Evolutionary conservation across 768 basidiomycete genomes (phyloP).

Genomic region (Asterophora lycoperdoides): DNA sequence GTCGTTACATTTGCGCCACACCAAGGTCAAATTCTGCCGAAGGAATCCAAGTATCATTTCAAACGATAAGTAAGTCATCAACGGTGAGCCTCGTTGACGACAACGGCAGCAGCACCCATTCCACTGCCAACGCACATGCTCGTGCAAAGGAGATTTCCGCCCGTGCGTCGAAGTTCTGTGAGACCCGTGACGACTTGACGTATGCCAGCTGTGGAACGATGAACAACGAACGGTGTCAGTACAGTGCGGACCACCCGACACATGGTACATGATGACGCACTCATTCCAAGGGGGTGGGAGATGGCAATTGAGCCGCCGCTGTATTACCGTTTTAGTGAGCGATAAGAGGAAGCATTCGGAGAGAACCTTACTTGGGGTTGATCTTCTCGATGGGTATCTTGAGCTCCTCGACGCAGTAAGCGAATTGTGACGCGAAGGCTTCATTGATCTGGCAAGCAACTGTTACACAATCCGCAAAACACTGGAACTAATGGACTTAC

Average conservation of each 20-base stretch:
- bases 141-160: constrained; percentile 71
- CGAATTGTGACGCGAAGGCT: constrained; percentile 91
- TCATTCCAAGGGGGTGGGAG: constrained; percentile 81
- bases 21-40: too few relatives aligned
- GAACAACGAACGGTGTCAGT: constrained; percentile 17
- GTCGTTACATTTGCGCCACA: too few relatives aligned
- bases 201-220: constrained; percentile 61
- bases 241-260: not conserved
- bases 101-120: constrained; percentile 82
- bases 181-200: constrained; percentile 89
- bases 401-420: constrained; percentile 85
- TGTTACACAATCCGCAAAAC: not conserved
- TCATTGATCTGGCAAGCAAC: constrained; percentile 63
- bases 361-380: constrained; percentile 66
- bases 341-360: not conserved
- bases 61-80: too few relatives aligned
- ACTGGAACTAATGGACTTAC: constrained; percentile 27
- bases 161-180: constrained; percentile 67
- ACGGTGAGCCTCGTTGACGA: constrained; percentile 60
- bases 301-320: constrained; percentile 86
- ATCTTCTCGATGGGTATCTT: constrained; percentile 73
- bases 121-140: constrained; percentile 79
- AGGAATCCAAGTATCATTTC: too few relatives aligned
- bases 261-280: constrained; percentile 37
- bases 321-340: constrained; percentile 9